These are phyloP conservation scores for Sanghuangporus weigelae DNA, from an alignment of 1,284 basidiomycete genomes.

Conservation along the genomic window DNA sequence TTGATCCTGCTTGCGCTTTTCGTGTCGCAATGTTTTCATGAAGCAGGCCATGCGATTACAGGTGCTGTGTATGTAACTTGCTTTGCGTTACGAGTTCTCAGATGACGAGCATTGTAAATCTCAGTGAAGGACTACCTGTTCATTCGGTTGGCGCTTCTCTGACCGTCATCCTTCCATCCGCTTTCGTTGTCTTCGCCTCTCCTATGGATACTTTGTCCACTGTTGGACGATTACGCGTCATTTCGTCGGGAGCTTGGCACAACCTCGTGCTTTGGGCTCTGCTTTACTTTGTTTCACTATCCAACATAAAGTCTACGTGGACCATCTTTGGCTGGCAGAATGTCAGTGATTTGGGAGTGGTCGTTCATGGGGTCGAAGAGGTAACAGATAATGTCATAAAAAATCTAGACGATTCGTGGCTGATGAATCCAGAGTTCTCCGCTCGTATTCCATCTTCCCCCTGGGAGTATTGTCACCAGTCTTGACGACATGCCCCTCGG, in stretches of 20 bases:
- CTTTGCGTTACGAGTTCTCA: neutral
- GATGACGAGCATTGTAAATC: neutral
- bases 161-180: conserved; percentile 55
- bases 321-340: conserved; percentile 45
- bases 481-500: conserved; percentile 51
- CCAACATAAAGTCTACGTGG: conserved; percentile 28
- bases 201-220: conserved; percentile 37
- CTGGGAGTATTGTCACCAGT: conserved; percentile 48
- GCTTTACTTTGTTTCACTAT: conserved; percentile 30
- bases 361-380: conserved; percentile 44
- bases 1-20: conserved; percentile 55
- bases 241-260: conserved; percentile 66
- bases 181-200: conserved; percentile 55
- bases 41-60: conserved; percentile 63
- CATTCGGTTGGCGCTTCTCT: conserved; percentile 52
- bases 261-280: conserved; percentile 49
- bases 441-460: conserved; percentile 42
- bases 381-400: conserved; percentile 26
- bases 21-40: conserved; percentile 58
- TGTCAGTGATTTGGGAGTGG: conserved; percentile 41
- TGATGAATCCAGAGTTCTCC: conserved; percentile 44
- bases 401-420: neutral
- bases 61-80: conserved; percentile 53
- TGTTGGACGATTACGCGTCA: conserved; percentile 45
- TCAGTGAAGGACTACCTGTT: conserved; percentile 51